Evolutionary conservation across 768 basidiomycete genomes (phyloP).

Genomic region (Tricholoma sp.): DNA sequence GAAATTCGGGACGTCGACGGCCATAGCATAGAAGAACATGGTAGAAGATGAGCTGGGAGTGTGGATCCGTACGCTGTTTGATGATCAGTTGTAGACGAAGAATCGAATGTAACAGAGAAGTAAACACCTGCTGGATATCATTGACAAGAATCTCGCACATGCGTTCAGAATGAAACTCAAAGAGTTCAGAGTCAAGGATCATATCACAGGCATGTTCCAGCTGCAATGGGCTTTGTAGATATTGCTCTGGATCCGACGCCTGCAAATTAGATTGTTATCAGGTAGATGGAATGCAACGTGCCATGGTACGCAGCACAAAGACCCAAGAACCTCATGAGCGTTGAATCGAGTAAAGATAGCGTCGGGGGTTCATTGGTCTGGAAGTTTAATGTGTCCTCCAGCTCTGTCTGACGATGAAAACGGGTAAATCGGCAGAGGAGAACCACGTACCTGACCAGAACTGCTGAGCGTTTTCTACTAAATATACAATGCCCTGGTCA

Average conservation of each 20-base stretch:
- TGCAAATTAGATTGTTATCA: constrained; percentile 4
- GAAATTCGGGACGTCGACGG: constrained; percentile 58
- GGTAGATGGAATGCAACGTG: constrained; percentile 26
- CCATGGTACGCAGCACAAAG: constrained; percentile 87
- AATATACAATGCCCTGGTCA: constrained; percentile 74
- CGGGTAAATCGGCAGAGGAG: neutral
- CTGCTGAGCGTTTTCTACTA: constrained; percentile 79
- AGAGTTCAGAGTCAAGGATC: constrained; percentile 81
- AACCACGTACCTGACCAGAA: constrained; percentile 79
- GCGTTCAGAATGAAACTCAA: constrained; percentile 85
- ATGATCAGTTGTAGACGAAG: constrained; percentile 1
- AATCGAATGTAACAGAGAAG: constrained; percentile 6
- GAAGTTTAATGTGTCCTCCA: constrained; percentile 76
- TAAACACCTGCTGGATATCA: constrained; percentile 60
- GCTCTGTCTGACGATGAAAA: constrained; percentile 45
- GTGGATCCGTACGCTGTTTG: constrained; percentile 76
- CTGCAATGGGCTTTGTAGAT: constrained; percentile 78
- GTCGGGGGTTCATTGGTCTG: constrained; percentile 59
- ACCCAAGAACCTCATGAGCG: constrained; percentile 69
- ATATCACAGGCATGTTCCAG: constrained; percentile 78
- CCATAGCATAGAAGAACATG: constrained; percentile 75
- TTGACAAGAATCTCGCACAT: constrained; percentile 80
- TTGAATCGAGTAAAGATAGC: constrained; percentile 71
- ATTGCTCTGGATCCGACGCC: constrained; percentile 50
- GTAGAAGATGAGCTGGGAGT: constrained; percentile 75